phyloP scores from a whole-genome alignment of 495 filamentous ascomycete genomes.

The Neurospora intermedia region DNA sequence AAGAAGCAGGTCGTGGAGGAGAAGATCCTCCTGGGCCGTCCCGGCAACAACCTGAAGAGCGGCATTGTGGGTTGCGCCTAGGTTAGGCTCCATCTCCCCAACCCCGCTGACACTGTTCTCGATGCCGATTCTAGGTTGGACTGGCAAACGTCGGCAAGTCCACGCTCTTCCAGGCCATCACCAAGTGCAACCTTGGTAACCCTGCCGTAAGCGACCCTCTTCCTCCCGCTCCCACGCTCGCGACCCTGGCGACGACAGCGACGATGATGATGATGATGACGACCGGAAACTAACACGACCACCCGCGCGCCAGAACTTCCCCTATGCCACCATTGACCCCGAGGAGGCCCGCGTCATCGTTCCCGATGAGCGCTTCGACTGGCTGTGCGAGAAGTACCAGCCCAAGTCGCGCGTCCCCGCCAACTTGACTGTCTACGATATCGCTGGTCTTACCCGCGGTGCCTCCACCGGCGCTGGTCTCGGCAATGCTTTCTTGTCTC shows the following conservation, averaged over 20 bases:
- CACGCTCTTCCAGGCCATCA: conserved; percentile 98
- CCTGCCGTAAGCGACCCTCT: conserved; percentile 57
- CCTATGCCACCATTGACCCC: conserved; percentile 96
- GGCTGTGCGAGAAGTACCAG: conserved; percentile 91
- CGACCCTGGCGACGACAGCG: neutral
- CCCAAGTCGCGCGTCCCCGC: conserved; percentile 93
- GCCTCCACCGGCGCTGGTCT: conserved; percentile 96
- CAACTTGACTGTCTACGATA: conserved; percentile 98
- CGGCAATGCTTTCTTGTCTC: conserved; percentile 95
- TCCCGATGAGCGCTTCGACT: conserved; percentile 91
- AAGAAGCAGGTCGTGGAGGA: conserved; percentile 64
- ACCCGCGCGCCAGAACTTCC: conserved; percentile 63
- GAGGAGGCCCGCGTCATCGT: conserved; percentile 98
- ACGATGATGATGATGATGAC: conserved; percentile 4
- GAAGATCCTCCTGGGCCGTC: conserved; percentile 83
- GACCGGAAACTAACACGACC: conserved; percentile 14
- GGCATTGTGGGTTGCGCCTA: conserved; percentile 76
- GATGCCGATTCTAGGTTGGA: conserved; percentile 58
- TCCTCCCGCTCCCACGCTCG: conserved; percentile 1
- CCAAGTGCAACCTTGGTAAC: conserved; percentile 94
- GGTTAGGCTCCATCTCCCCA: conserved; percentile 8
- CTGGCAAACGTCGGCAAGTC: conserved; percentile 99
- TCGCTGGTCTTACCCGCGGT: conserved; percentile 91
- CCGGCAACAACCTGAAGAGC: conserved; percentile 97
- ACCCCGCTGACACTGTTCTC: conserved; percentile 17